phyloP scores from a whole-genome alignment of 345 rosid genomes.

The Sapria himalayana region DNA sequence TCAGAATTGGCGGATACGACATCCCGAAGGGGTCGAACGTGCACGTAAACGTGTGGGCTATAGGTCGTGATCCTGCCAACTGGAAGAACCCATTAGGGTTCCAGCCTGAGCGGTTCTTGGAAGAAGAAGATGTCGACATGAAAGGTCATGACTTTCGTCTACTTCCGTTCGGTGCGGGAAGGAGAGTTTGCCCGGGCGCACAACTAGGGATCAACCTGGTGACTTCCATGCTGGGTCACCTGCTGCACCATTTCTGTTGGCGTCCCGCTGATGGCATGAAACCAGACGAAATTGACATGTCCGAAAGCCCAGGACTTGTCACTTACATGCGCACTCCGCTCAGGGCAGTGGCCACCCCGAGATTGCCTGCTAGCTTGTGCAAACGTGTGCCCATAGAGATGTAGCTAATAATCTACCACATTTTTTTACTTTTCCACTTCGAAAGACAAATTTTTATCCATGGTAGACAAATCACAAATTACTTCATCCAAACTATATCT shows the following conservation, averaged over 20 bases:
- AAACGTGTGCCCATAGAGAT: slow-evolving; percentile 2
- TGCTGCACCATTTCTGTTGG: slow-evolving; percentile 27
- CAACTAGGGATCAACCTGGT: slow-evolving; percentile 25
- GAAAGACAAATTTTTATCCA: too few relatives aligned
- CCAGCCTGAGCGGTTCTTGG: slow-evolving; percentile 19
- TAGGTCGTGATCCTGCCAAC: slow-evolving; percentile 13
- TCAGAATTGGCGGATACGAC: slow-evolving; percentile 20
- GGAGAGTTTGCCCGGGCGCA: slow-evolving; percentile 26
- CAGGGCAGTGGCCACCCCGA: slow-evolving; percentile 13
- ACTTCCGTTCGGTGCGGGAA: slow-evolving; percentile 17
- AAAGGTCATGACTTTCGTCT: slow-evolving; percentile 16
- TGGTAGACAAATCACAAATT: too few relatives aligned
- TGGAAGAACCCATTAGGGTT: slow-evolving; percentile 22
- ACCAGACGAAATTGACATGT: slow-evolving; percentile 10
- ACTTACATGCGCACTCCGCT: slow-evolving; percentile 20
- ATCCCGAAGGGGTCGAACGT: slow-evolving; percentile 17
- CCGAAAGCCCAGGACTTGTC: slow-evolving; percentile 17
- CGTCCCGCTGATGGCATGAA: slow-evolving; percentile 6
- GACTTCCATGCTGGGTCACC: slow-evolving; percentile 19
- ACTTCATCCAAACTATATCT: too few relatives aligned
- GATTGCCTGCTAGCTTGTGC: slow-evolving; percentile 11
- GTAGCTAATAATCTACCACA: neutral
- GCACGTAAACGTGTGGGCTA: slow-evolving; percentile 20
- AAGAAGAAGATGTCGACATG: slow-evolving; percentile 15
- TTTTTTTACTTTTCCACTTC: too few relatives aligned